Base-by-base conservation (phyloP, 352 stramenopile species). In the Globisporangium abappressorium region DNA sequence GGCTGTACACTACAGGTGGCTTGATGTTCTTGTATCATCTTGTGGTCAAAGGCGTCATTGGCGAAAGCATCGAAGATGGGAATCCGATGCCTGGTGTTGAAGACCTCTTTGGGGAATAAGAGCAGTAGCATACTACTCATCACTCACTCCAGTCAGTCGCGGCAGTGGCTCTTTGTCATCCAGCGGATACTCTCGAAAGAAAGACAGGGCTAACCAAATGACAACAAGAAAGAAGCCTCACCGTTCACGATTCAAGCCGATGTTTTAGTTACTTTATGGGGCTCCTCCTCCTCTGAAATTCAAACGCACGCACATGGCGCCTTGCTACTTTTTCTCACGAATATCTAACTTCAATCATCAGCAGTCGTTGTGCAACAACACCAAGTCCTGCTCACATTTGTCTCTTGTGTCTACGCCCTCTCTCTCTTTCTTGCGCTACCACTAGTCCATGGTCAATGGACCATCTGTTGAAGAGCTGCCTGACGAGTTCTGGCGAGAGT, bases 1-100 rank as follows among this genome's bases (percentile, higher is more conserved):
- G 84, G 14, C 33, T 95, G 51, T 93, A 93, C 66, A 82, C 78
- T n/a, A 87, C 80, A 7, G 87, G 87, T 30, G 80, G 81, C 1
- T 70, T 95, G 38, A 58, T 59, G 30, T 64, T 71, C 38, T 14
- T 71, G 28, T 66, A 64, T 22, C 59, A 59, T 1, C 5, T 66
- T n/a, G 4, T 54, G 1, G 14, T 33, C 34, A 54, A 14, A 12
- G 7, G 34, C 8, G 20, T 63, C 14, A 55, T 7, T 20, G 51
- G 34, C 5, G 53, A 26, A n/a, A 47, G 14, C 6, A 14, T 12
- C 26, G 51, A 65, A 3, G 38, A 46, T 53, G 28, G 49, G 5
- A 49, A 1, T 15, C 24, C 34, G 12, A 5, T 30, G 7, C 11
- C 51, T 38, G 22, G n/a, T 2, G 38, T 66, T 18, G 65, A 66